Evolutionary conservation across 345 rosid genomes (phyloP), one percentile per base, ranked within the genome.

Genomic region (Pugionium cornutum): DNA sequence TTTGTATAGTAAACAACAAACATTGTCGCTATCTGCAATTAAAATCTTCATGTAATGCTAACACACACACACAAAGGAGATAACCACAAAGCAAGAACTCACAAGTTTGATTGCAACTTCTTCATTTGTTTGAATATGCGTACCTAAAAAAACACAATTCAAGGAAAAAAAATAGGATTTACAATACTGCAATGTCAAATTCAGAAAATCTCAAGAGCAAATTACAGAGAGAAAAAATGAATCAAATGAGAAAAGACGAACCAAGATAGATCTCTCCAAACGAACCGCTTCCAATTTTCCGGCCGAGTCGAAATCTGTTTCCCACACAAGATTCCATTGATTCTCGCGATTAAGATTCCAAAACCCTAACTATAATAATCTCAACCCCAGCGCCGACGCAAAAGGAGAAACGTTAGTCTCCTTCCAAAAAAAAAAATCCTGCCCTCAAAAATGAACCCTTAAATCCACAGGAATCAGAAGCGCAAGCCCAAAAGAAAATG

Each of bases 221-320:
- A 8, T 18, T 29, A 41, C 9, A 37, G 47, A 18, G 18, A 18
- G 18, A 18, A 18, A 6, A 43, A 61, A 40, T 2, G 7, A 64
- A 33, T 11, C 18, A 70, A 52, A 7, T 34, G 27, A 9, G 7
- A 28, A 28, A 57, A 9, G 10, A 75, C 89, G 34, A 70, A 90
- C 99, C 99, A 26, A 86, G 95, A 81, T 86, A 85, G 86, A 92
- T 89, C 89, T 92, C 97, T 30, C 98, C 98, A 68, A 92, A 92
- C 0, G 98, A 92, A 36, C 98, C 98, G 71, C 97, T 86, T 27
- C 98, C 98, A 79, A 92, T 92, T 86, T 89, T 92, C 49, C 95
- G 81, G 39, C 97, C 97, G 2, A 92, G 87, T 4, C 92, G 87
- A 68, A 82, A 92, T 80, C 85, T 92, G 74, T 88, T 92, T 44